phyloP scores from a whole-genome alignment of 1,284 basidiomycete species.

The Taiwanofungus camphoratus region DNA sequence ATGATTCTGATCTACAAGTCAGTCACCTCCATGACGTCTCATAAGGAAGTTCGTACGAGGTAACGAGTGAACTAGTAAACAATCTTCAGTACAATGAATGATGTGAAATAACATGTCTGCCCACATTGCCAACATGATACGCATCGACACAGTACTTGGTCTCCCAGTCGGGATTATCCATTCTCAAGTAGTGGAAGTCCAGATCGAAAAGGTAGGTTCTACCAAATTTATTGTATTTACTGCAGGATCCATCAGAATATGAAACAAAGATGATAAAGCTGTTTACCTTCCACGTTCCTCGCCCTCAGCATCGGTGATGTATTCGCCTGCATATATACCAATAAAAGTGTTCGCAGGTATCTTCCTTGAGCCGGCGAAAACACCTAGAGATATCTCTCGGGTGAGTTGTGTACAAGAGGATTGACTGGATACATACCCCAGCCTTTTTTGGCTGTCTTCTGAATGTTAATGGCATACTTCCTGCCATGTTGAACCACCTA shows the following conservation, averaged over 20 bases:
- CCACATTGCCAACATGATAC: conserved; percentile 81
- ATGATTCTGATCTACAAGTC: conserved; percentile 69
- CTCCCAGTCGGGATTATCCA: conserved; percentile 26
- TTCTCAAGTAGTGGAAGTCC: conserved; percentile 65
- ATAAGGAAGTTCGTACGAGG: conserved; percentile 35
- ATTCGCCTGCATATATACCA: conserved; percentile 82
- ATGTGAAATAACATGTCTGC: conserved; percentile 26
- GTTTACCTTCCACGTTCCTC: conserved; percentile 65
- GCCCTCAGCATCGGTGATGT: conserved; percentile 62
- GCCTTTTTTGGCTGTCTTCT: conserved; percentile 68
- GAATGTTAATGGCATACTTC: conserved; percentile 53
- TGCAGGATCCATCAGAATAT: conserved; percentile 23
- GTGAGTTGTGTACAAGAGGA: background rate
- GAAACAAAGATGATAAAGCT: background rate
- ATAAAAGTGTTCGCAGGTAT: conserved; percentile 72
- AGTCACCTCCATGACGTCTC: conserved; percentile 3
- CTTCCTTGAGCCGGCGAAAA: conserved; percentile 56
- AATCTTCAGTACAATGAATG: conserved; percentile 12
- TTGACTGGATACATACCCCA: conserved; percentile 57
- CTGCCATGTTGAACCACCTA: conserved; percentile 84
- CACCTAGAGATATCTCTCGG: conserved; percentile 37
- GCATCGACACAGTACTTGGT: conserved; percentile 67
- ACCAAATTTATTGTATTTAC: conserved; percentile 71
- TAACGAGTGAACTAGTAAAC: conserved; percentile 61
- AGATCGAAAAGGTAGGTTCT: conserved; percentile 83